A percentile compares a stretch with the other conserved stretches of the same genome.
Evolutionary conservation across 2,329 filamentous ascomycete genomes (phyloP).

Genomic region (Apiospora hydei): DNA sequence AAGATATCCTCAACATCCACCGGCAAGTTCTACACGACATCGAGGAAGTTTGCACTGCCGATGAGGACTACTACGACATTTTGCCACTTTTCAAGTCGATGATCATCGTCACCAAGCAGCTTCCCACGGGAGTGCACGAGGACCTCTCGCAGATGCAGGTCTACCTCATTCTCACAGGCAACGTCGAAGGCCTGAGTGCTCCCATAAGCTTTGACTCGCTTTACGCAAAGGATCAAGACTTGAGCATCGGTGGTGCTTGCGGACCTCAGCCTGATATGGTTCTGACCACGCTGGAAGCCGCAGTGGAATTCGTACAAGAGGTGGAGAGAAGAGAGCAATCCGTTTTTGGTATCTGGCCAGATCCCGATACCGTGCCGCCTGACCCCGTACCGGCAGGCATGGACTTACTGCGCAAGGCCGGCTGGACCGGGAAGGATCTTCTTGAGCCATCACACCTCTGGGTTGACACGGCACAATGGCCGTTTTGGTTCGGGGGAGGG

Average conservation of each 20-base stretch:
- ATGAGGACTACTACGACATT: background rate
- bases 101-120: background rate
- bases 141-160: conserved; percentile 5
- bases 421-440: background rate
- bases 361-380: background rate
- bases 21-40: too few relatives aligned
- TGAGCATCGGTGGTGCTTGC: background rate
- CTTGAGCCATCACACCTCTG: background rate
- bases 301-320: background rate
- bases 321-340: background rate
- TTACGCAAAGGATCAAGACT: background rate
- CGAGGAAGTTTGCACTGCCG: too few relatives aligned
- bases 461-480: background rate
- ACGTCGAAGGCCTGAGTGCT: background rate
- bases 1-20: too few relatives aligned
- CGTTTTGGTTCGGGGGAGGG: background rate
- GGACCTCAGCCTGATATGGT: background rate
- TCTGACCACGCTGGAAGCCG: background rate
- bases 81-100: background rate
- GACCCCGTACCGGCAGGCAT: background rate
- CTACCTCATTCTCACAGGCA: background rate
- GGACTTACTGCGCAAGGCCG: background rate
- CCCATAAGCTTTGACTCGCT: background rate
- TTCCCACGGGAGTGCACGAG: background rate
- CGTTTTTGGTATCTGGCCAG: background rate